Evolutionary conservation across 352 stramenopile genomes (phyloP).

Genomic region (Pythium aristosporum): DNA sequence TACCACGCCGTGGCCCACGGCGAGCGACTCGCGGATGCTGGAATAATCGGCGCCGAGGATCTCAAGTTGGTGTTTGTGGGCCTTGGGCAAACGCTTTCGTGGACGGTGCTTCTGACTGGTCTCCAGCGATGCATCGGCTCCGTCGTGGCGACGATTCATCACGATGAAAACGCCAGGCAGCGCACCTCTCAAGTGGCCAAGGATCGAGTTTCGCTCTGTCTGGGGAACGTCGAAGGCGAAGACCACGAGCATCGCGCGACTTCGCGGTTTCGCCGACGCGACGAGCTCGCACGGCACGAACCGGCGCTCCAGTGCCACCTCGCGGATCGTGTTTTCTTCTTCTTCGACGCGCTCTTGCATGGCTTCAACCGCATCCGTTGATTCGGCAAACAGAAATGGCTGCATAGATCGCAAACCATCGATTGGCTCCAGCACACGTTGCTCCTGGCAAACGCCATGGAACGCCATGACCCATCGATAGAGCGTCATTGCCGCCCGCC

Average conservation of each 20-base stretch:
- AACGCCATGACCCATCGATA: slow-evolving; percentile 61
- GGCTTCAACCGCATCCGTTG: slow-evolving; percentile 38
- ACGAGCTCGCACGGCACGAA: slow-evolving; percentile 62
- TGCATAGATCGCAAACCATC: slow-evolving; percentile 8
- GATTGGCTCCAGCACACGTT: slow-evolving; percentile 36
- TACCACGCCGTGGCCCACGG: slow-evolving; percentile 59
- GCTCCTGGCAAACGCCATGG: slow-evolving; percentile 38
- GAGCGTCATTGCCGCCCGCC: slow-evolving; percentile 49
- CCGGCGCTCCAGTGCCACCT: slow-evolving; percentile 42
- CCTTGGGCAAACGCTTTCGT: not conserved
- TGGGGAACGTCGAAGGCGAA: slow-evolving; percentile 66
- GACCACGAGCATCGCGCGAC: slow-evolving; percentile 65
- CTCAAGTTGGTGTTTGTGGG: slow-evolving; percentile 19
- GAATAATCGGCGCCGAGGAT: slow-evolving; percentile 27
- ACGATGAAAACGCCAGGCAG: slow-evolving; percentile 77
- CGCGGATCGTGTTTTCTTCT: slow-evolving; percentile 29
- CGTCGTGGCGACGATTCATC: slow-evolving; percentile 39
- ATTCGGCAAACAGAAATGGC: slow-evolving; percentile 38
- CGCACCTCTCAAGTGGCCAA: slow-evolving; percentile 37
- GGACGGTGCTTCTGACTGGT: not conserved
- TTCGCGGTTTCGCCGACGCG: slow-evolving; percentile 34
- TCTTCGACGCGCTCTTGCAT: slow-evolving; percentile 38
- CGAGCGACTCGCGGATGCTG: slow-evolving; percentile 31
- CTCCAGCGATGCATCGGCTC: not conserved
- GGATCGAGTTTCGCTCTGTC: slow-evolving; percentile 33